Base-by-base conservation (phyloP, 1,284 basidiomycete species). In the Meira nashicola region DNA sequence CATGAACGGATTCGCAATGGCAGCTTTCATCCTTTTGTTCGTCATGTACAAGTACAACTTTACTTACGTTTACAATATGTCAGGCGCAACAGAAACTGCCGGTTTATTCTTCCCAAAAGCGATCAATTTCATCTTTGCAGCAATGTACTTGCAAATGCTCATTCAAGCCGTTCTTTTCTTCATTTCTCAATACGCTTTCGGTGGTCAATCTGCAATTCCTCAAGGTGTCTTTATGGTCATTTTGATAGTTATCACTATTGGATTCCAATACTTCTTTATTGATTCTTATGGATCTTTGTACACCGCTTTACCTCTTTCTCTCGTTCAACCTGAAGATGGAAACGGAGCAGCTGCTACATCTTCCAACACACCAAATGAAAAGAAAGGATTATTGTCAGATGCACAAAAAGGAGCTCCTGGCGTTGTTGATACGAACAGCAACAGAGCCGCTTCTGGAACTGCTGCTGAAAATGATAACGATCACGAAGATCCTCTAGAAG, bases 41-140 rank as follows among this genome's bases (percentile, higher is more conserved):
- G 80, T 74, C 8, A 67, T 71, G 50, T 74, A 86, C 51, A 90
- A 90, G 68, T 80, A 81, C 70, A 70, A 79, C 47, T 80, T 80
- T 71, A 73, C 79, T 54, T 80, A 76, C 71, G 85, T 87, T 41
- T 78, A 74, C 74, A 88, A 92, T 65, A 87, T 89, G 74, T 86
- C 87, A 14, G 80, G 84, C 0, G 80, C 83, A 2, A 82, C 80
- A 54, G 94, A 99, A 68, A 97, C 94, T 0, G 93, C 92, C 28
- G 94, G 94, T 0, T 79, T 90, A 52, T 97, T 97, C 83, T 97
- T 94, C 83, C 92, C 92, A 48, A 90, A 88, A 79, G 94, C 95
- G 1, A 86, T 98, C 47, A 86, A 88, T 56, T 93, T 96, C 73
- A 78, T 94, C 44, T 96, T 97, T 70, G 89, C 92, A n/a, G 94